Base-by-base conservation (phyloP, 768 basidiomycete genomes). In the Suillus subalutaceus region DNA sequence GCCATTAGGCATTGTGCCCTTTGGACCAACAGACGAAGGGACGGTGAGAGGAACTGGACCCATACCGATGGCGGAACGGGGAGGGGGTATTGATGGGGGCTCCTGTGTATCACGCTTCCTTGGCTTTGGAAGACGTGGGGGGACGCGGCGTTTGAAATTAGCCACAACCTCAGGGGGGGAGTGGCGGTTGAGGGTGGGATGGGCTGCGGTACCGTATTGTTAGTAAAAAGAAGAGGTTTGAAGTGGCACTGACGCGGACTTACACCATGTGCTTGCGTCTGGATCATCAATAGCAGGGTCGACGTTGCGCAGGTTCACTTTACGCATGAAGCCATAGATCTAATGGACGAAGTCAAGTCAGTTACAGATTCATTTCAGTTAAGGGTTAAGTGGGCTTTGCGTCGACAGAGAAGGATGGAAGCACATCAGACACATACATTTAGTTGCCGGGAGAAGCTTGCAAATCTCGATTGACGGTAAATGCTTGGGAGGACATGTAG, bases 291-390 rank as follows among this genome's bases (percentile, higher is more conserved):
- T 96, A 68, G 92, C 93, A 68, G 93, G 92, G 83, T 96, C 94
- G 78, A 96, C 91, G 81, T 96, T 95, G 77, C 93, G 91, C 72
- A 96, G 85, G 83, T 96, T 96, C 76, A 97, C 93, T 79, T 97
- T 96, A 80, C 95, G 94, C 93, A 96, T 96, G 84, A 96, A 97
- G 70, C 95, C 96, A 83, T 97, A 97, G 80, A 97, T 97, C 95
- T 97, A 72, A 72, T 65, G 62, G 65, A 46, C 72, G 72, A 61
- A 65, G 48, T 23, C 23, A 23, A 23, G 41, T 38, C 53, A 58
- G 64, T 62, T 53, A 61, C 60, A 63, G 48, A 40, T 57, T 65
- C 40, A 62, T 69, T 69, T 66, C 18, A 70, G 71, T 73, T 68
- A 69, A 70, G 68, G 62, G 63, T 64, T 72, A 74, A 66, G 68